These are phyloP conservation scores for Backusella sp. DNA, from an alignment of 192 early-diverging fungal species.

Conservation along the genomic window DNA sequence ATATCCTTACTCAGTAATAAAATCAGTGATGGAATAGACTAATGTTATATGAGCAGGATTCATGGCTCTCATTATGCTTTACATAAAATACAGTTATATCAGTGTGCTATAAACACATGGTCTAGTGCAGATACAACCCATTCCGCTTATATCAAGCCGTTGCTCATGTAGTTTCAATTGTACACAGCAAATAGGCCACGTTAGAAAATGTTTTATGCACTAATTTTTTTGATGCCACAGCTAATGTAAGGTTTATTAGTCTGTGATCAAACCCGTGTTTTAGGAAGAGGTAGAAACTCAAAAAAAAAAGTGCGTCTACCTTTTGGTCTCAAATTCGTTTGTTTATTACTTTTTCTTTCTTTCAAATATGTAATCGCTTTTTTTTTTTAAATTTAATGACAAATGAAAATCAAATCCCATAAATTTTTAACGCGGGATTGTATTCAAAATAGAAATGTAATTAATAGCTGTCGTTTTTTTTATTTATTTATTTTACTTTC, in stretches of 20 bases:
- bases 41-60: background rate
- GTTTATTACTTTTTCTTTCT: too few relatives aligned
- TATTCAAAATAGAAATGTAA: background rate
- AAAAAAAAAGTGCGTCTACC: background rate
- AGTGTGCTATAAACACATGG: too few relatives aligned
- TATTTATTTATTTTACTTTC: background rate
- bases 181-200: background rate
- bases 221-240: background rate
- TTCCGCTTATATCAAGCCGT: too few relatives aligned
- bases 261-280: background rate
- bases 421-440: background rate
- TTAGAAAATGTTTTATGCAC: background rate
- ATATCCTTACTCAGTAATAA: background rate
- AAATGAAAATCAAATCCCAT: background rate
- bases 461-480: background rate
- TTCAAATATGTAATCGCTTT: background rate
- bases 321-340: background rate
- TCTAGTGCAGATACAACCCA: too few relatives aligned
- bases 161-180: too few relatives aligned
- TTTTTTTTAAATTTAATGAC: background rate
- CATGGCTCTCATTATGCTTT: background rate
- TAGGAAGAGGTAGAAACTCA: background rate
- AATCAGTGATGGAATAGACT: background rate
- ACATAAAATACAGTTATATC: too few relatives aligned
- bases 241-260: background rate